A percentile compares a stretch with the other conserved stretches of the same genome.
These are phyloP conservation scores for Colletotrichum sp. DNA, from an alignment of 2,329 filamentous ascomycete species.

Conservation along the genomic window DNA sequence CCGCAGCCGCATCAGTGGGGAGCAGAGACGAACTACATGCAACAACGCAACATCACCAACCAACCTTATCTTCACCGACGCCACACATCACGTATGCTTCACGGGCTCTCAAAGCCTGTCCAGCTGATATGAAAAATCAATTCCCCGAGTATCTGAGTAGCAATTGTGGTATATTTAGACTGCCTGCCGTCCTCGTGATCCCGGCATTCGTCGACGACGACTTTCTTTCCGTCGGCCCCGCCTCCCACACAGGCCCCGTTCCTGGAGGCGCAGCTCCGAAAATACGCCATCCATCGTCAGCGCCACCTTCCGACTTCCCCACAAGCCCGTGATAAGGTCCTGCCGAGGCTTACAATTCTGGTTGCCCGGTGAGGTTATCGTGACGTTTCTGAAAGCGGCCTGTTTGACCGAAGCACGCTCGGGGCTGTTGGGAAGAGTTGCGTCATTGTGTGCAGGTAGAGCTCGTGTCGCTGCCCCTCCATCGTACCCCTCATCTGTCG, in stretches of 20 bases:
- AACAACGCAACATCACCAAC: not conserved
- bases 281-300: not conserved
- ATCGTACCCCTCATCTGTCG: not conserved
- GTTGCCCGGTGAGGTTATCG: not conserved
- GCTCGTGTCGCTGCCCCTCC: not conserved
- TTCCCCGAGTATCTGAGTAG: not conserved
- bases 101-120: not conserved
- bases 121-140: not conserved
- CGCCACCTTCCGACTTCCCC: constrained; percentile 8
- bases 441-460: not conserved
- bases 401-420: not conserved
- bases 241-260: not conserved
- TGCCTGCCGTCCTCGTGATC: not conserved
- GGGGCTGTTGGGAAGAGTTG: not conserved
- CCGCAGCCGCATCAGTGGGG: not conserved
- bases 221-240: not conserved
- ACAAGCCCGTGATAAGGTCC: not conserved
- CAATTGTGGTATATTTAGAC: constrained; percentile 13
- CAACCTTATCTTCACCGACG: not conserved
- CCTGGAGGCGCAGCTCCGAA: constrained; percentile 6
- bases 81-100: not conserved
- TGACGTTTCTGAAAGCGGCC: not conserved
- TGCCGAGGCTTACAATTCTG: not conserved
- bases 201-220: not conserved
- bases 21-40: not conserved